These are phyloP conservation scores for Phellopilus nigrolimitatus DNA, from an alignment of 1,284 basidiomycete genomes.

Conservation along the genomic window DNA sequence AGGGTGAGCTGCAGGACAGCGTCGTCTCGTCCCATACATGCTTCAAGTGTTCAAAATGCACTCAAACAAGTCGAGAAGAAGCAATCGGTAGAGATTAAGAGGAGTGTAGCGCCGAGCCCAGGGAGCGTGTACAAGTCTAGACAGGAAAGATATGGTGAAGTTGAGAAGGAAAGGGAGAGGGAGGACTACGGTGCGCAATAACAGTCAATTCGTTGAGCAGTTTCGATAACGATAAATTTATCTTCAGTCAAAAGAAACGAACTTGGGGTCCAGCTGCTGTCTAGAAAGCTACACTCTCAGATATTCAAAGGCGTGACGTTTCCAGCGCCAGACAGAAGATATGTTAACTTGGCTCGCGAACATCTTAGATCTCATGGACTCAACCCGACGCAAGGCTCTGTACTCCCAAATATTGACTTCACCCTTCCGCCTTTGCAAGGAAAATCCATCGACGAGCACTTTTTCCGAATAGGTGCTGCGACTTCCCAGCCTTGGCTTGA, in stretches of 20 bases:
- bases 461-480: slow-evolving; percentile 71
- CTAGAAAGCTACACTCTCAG: slow-evolving; percentile 74
- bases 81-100: not conserved
- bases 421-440: slow-evolving; percentile 85
- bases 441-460: slow-evolving; percentile 82
- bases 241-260: slow-evolving; percentile 51
- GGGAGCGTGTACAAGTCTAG: not conserved
- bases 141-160: not conserved
- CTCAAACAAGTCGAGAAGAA: slow-evolving; percentile 11
- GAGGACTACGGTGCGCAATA: not conserved
- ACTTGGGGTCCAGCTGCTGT: slow-evolving; percentile 90
- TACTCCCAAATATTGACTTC: slow-evolving; percentile 75
- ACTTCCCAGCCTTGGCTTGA: slow-evolving; percentile 80
- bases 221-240: not conserved
- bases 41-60: not conserved
- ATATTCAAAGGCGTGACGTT: slow-evolving; percentile 75
- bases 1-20: not conserved
- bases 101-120: not conserved
- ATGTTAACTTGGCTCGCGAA: slow-evolving; percentile 71
- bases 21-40: slow-evolving; percentile 2
- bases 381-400: slow-evolving; percentile 75
- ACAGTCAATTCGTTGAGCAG: not conserved
- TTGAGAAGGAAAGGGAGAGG: not conserved
- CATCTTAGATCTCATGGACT: slow-evolving; percentile 81
- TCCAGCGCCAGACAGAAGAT: slow-evolving; percentile 55